Evolutionary conservation across 495 filamentous ascomycete genomes (phyloP).

Genomic region (Hypoxylon lienhwacheense): DNA sequence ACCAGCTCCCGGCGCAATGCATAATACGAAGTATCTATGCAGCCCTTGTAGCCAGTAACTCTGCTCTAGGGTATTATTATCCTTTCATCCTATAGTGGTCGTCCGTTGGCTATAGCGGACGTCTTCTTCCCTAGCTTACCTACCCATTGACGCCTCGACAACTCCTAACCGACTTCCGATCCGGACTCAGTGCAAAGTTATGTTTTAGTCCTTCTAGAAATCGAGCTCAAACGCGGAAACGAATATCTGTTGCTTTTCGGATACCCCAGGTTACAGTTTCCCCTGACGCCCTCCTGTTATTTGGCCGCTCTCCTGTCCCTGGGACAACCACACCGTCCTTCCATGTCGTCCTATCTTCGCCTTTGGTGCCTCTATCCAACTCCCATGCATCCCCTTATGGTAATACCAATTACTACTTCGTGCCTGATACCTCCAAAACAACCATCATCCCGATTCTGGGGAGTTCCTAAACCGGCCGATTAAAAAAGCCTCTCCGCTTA

Average conservation of each 20-base stretch:
- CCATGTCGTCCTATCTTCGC: slow-evolving; percentile 20
- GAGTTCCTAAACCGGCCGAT: slow-evolving; percentile 2
- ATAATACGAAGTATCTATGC: slow-evolving; percentile 35
- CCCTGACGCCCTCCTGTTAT: slow-evolving; percentile 33
- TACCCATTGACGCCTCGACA: slow-evolving; percentile 10
- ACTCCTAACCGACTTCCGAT: slow-evolving; percentile 16
- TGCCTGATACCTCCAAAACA: slow-evolving; percentile 7
- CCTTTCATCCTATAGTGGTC: slow-evolving; percentile 26
- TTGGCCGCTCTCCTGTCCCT: slow-evolving; percentile 28
- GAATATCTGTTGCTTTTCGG: slow-evolving; percentile 31
- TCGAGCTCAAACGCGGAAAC: slow-evolving; percentile 24
- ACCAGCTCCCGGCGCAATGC: slow-evolving; percentile 35
- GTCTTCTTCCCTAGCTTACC: slow-evolving; percentile 7
- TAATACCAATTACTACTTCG: slow-evolving; percentile 15
- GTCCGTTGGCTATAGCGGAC: slow-evolving; percentile 10
- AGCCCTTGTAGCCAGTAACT: slow-evolving; percentile 13
- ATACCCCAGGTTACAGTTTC: slow-evolving; percentile 40
- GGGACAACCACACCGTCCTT: slow-evolving; percentile 12
- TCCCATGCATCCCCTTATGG: slow-evolving; percentile 25
- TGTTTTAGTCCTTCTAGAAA: slow-evolving; percentile 14
- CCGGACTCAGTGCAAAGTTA: slow-evolving; percentile 29
- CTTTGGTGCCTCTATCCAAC: slow-evolving; percentile 16
- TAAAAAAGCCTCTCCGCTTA: slow-evolving; percentile 1
- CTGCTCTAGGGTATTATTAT: slow-evolving; percentile 16
- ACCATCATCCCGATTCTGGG: background rate